Evolutionary conservation across 2,329 filamentous ascomycete species (phyloP).

Genomic region (Alternaria solani): DNA sequence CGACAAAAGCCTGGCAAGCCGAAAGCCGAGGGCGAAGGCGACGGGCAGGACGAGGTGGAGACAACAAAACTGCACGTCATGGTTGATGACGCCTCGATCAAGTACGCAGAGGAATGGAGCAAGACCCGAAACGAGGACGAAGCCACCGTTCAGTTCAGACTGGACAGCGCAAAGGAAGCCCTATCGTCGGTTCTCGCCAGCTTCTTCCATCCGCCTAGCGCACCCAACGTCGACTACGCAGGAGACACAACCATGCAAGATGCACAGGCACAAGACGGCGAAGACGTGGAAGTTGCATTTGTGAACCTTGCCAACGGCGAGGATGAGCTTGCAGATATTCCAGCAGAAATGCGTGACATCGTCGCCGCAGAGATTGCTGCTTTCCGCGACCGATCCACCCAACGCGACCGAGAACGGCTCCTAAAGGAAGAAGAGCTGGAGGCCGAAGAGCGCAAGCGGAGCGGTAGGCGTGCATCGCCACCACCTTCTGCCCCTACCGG

Average conservation of each 20-base stretch:
- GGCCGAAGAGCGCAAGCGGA: conserved; percentile 79
- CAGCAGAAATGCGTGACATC: conserved; percentile 92
- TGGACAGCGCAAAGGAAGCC: conserved; percentile 73
- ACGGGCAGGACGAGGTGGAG: conserved; percentile 60
- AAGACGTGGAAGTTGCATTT: conserved; percentile 82
- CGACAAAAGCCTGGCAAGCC: conserved; percentile 66
- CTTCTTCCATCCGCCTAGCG: conserved; percentile 70
- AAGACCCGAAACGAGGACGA: conserved; percentile 71
- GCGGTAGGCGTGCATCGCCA: conserved; percentile 73
- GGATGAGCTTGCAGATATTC: conserved; percentile 94
- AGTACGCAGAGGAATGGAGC: conserved; percentile 85
- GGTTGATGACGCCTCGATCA: conserved; percentile 82
- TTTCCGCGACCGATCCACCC: conserved; percentile 90
- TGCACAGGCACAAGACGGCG: conserved; percentile 60
- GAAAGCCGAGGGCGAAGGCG: conserved; percentile 55
- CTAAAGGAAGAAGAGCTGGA: conserved; percentile 92
- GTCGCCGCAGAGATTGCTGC: conserved; percentile 93
- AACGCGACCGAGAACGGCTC: conserved; percentile 86
- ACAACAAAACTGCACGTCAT: conserved; percentile 74
- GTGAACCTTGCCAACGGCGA: conserved; percentile 79
- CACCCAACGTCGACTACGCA: conserved; percentile 61
- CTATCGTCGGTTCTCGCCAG: conserved; percentile 74
- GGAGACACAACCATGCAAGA: conserved; percentile 77
- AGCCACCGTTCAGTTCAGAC: conserved; percentile 68
- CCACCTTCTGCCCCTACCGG: conserved; percentile 64